phyloP scores from a whole-genome alignment of 768 basidiomycete species.

The Suillus brevipes region DNA sequence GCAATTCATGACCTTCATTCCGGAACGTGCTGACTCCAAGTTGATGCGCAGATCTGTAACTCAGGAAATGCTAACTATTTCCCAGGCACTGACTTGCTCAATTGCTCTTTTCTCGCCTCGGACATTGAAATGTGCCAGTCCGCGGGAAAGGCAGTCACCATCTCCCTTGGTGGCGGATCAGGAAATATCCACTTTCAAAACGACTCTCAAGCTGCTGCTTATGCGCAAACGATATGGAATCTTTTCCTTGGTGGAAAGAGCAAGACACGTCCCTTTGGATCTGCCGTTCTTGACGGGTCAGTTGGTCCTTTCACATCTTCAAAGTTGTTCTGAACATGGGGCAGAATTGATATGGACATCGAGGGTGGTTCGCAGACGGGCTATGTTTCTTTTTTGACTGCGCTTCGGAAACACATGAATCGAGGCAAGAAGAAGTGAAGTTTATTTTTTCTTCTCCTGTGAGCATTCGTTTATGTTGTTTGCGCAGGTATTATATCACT shows the following conservation, averaged over 20 bases:
- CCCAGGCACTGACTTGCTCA: constrained; percentile 60
- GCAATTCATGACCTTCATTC: constrained; percentile 6
- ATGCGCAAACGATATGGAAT: constrained; percentile 67
- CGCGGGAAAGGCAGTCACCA: constrained; percentile 57
- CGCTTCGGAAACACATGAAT: constrained; percentile 28
- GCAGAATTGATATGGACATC: constrained; percentile 46
- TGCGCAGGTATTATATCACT: constrained; percentile 43
- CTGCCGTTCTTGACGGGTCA: constrained; percentile 71
- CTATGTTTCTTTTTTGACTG: constrained; percentile 31
- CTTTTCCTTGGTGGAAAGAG: constrained; percentile 67
- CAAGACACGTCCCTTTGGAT: constrained; percentile 67
- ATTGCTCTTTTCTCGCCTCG: constrained; percentile 59
- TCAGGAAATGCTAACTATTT: constrained; percentile 56
- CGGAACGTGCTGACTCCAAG: background rate
- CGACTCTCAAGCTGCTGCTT: constrained; percentile 54
- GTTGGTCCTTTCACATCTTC: constrained; percentile 8
- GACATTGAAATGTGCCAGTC: constrained; percentile 67
- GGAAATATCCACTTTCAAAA: constrained; percentile 61
- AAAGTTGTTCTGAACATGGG: background rate
- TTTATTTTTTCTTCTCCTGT: background rate
- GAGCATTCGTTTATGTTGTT: constrained; percentile 8
- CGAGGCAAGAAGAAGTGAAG: constrained; percentile 28
- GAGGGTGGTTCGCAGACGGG: constrained; percentile 41
- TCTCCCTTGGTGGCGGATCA: constrained; percentile 61
- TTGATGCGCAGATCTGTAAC: constrained; percentile 55